Evolutionary conservation across 2,329 filamentous ascomycete genomes (phyloP).

Genomic region (Ceratocystis harringtonii): DNA sequence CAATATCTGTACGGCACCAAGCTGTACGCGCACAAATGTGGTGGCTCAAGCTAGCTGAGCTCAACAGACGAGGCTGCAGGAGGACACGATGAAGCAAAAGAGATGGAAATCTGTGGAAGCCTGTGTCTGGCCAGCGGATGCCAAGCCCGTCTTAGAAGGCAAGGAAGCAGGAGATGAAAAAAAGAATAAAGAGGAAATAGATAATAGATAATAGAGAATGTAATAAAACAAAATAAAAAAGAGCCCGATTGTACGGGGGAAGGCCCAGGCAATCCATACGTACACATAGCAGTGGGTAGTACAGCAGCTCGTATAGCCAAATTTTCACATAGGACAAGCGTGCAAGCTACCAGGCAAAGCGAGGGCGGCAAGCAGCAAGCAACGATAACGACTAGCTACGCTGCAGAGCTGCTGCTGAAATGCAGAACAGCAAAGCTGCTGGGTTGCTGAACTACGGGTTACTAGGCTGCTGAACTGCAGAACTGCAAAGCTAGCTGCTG

Average conservation of each 20-base stretch:
- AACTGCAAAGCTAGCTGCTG: neutral
- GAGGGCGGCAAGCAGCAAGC: neutral
- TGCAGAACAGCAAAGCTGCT: no score
- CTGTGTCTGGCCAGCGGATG: neutral
- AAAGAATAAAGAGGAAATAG: no score
- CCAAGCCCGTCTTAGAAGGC: neutral
- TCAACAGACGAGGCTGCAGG: neutral
- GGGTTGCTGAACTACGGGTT: no score
- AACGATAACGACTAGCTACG: neutral
- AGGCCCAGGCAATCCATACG: neutral
- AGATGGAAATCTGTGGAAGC: neutral
- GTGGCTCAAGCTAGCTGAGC: neutral
- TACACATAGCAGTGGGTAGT: neutral
- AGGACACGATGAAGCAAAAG: neutral
- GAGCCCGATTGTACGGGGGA: neutral
- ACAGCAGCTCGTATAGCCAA: conserved; percentile 8
- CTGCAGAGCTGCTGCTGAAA: no score
- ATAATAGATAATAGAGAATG: no score
- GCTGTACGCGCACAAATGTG: neutral
- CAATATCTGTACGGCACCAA: neutral
- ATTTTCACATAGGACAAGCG: neutral
- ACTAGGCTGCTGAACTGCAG: no score
- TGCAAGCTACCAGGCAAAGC: neutral
- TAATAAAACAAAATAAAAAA: neutral
- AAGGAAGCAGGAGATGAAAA: neutral